Base-by-base conservation (phyloP, 345 rosid genomes). In the Acer negundo region DNA sequence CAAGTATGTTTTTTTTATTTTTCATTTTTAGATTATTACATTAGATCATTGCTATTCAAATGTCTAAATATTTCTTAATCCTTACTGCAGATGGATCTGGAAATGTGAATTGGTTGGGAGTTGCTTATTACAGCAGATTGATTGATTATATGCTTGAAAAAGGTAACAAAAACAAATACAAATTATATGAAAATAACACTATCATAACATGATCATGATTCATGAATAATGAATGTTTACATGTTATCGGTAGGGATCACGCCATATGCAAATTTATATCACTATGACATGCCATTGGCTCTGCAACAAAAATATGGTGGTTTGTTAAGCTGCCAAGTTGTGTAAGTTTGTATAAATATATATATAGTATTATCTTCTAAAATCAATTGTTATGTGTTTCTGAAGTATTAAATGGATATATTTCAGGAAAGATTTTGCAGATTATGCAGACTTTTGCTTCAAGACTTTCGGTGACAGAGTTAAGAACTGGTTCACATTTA, bases 361-460 rank as follows among this genome's bases (percentile, higher is more conserved):
- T 58, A 12, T 31, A 10, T 8, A 8, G 40, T 35, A 11, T 10
- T 13, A 46, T 10, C 3, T 9, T 62, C 11, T 62, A 62, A 22
- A 11, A 13, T 62, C 66, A 22, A 19, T 67, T 67, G 53, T 0
- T 19, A 10, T 42, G 2, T n/a, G 35, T 42, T 42, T 42, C 46
- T 42, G 9, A 23, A 24, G 49, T 46, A 20, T 8, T 20, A 62
- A 12, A 68, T 55, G 68, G 20, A 62, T 42, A 63, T 20, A 13
- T 51, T 81, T 65, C 84, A 91, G 91, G 83, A 80, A 87, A 67
- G 95, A 91, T 75, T 91, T 71, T 70, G 89, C 87, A 0, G 85
- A 87, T 80, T 91, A 86, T 84, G 91, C 91, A 23, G 95, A 91
- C 1, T 89, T 91, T 67, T 91, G 91, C 79, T 91, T 91, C 83